Conservation (phyloP, 179 eudicot genomes). For the Silene vulgaris region DNA sequence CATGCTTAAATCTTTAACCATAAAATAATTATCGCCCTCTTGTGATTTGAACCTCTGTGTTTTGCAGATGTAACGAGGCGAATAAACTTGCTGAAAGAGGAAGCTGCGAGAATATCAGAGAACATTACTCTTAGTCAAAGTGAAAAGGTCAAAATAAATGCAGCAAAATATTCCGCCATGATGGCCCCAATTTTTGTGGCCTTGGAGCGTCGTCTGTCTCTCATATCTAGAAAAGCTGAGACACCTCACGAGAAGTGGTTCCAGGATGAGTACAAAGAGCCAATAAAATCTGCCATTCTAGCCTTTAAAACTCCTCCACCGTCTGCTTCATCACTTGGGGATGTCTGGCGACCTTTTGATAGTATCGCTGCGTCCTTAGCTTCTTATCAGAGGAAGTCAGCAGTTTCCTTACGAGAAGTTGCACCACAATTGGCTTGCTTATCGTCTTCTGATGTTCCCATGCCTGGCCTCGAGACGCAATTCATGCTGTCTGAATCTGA, state of each 20-base stretch:
- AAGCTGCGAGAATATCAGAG: constrained; percentile 80
- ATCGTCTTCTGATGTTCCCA: constrained; percentile 92
- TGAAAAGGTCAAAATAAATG: constrained; percentile 90
- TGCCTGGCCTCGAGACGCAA: constrained; percentile 99
- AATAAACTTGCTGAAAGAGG: constrained; percentile 90
- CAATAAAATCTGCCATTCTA: constrained; percentile 60
- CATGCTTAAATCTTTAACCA: neutral
- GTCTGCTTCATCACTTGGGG: constrained; percentile 73
- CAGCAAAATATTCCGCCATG: constrained; percentile 97
- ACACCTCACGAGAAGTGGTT: constrained; percentile 98
- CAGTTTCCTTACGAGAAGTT: constrained; percentile 74
- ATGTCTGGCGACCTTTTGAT: constrained; percentile 96
- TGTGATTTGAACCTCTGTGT: constrained; percentile 22
- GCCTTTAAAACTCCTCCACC: constrained; percentile 76
- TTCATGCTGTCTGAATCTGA: constrained; percentile 57
- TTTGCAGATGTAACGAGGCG: constrained; percentile 83
- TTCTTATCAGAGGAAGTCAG: constrained; percentile 87
- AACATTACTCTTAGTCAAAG: constrained; percentile 73
- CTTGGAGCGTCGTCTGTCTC: constrained; percentile 92
- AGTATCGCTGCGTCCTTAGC: constrained; percentile 79
- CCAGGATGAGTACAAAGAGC: constrained; percentile 72
- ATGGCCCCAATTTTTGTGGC: constrained; percentile 97
- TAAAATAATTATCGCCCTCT: constrained; percentile 14
- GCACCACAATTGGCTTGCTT: constrained; percentile 80
- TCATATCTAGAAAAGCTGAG: constrained; percentile 77